Evolutionary conservation across 805 yeast genomes (phyloP).

Genomic region (Ogataea angusta): DNA sequence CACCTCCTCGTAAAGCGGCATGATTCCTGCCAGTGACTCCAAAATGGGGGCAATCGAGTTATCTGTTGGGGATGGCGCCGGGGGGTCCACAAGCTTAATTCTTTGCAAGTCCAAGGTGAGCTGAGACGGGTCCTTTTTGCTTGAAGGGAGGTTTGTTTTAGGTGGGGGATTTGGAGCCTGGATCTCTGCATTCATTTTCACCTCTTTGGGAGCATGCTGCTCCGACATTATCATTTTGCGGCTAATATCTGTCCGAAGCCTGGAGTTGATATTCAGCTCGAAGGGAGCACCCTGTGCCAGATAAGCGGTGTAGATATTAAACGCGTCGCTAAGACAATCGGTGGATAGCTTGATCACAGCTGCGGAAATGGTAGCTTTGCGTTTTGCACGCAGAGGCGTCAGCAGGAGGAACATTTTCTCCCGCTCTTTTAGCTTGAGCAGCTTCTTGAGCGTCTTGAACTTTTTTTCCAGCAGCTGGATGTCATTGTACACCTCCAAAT

Average conservation of each 20-base stretch:
- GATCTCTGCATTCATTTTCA: background rate
- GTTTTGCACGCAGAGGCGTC: constrained; percentile 21
- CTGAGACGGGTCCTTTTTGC: constrained; percentile 2
- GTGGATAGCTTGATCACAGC: constrained; percentile 44
- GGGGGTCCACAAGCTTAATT: constrained; percentile 3
- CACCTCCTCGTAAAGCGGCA: constrained; percentile 47
- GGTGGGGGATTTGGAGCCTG: background rate
- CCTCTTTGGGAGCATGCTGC: constrained; percentile 2
- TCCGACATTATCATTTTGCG: constrained; percentile 15
- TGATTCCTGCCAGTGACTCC: constrained; percentile 35
- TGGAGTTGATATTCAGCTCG: constrained; percentile 61
- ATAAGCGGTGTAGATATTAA: constrained; percentile 62
- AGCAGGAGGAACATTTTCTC: constrained; percentile 18
- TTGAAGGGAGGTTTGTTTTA: background rate
- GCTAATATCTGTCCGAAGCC: constrained; percentile 19
- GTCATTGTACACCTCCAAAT: constrained; percentile 66
- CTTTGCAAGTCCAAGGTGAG: constrained; percentile 11
- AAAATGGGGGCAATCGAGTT: constrained; percentile 34
- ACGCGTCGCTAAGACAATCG: constrained; percentile 58
- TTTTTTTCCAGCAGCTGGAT: constrained; percentile 50
- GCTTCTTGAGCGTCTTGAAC: constrained; percentile 40
- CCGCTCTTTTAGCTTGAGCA: constrained; percentile 32
- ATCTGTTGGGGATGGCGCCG: constrained; percentile 33
- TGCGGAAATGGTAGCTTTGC: constrained; percentile 32
- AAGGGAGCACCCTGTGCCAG: constrained; percentile 64